Base-by-base conservation (phyloP, 1,284 basidiomycete genomes). In the Coniferiporia sulphurascens region DNA sequence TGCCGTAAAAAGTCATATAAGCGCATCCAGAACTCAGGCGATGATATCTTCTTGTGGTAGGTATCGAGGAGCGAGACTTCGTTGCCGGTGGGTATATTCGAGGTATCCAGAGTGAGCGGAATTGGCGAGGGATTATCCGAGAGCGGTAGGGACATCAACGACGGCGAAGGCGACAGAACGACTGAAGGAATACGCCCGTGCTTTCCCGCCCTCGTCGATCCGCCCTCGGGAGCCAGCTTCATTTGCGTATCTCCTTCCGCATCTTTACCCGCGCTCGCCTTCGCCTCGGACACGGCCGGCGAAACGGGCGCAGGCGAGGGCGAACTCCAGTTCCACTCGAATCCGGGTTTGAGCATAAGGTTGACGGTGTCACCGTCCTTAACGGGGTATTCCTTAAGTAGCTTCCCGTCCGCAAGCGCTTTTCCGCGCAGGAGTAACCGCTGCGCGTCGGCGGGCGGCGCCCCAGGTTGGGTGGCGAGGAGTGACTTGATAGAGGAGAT, bases 341-440 rank as follows among this genome's bases (percentile, higher is more conserved):
- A 78, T 34, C 86, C 86, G 3, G 91, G 83, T 70, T 93, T 95
- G 69, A 91, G 74, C 78, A 94, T 86, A 51, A 98, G 78, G 71
- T 89, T 93, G 65, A 96, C 76, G 27, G 84, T 87, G 62, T 90
- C 85, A 13, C 89, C 90, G 66, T 87, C 82, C 66, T 86, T 84
- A 66, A 95, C 80, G 65, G 77, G 83, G 76, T 96, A 98, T 71
- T 97, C 95, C 69, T 88, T 87, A 46, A 97, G 75, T 5, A 98
- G 82, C 71, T 94, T 95, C 44, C 74, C 77, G 74, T 96, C 94
- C 22, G 84, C 86, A 63, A 97, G 82, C 0, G 89, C 93, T 72
- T 98, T 98, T 60, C 95, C 95, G 73, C 95, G 96, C 60, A 95
- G 79, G 8, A 98, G 77, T 6, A 95, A 82, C 1, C 95, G 81